Evolutionary conservation across 768 basidiomycete species (phyloP).

Genomic region (Leccinum rimulosum): DNA sequence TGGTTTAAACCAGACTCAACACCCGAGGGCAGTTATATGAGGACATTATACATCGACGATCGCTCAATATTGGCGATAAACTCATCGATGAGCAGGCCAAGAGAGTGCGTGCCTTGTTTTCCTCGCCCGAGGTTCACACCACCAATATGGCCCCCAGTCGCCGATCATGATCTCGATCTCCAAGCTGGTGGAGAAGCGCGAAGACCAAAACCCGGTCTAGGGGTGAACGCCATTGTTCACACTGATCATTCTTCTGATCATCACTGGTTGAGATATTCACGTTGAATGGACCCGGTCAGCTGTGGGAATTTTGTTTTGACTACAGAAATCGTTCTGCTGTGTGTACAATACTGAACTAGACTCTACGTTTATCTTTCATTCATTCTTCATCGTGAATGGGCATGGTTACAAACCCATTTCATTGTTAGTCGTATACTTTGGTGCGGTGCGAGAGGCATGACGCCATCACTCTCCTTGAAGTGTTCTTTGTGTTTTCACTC

Average conservation of each 20-base stretch:
- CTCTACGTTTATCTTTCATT: too few relatives aligned
- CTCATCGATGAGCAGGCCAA: constrained; percentile 5
- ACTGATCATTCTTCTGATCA: background rate
- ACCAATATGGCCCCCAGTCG: constrained; percentile 6
- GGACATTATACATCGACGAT: constrained; percentile 17
- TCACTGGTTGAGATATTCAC: background rate
- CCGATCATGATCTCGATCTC: constrained; percentile 19
- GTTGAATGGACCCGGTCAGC: background rate
- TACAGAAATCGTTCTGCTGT: background rate
- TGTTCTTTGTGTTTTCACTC: background rate
- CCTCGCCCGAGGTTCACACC: background rate
- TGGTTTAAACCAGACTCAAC: constrained; percentile 10
- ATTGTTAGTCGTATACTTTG: background rate
- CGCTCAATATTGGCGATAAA: background rate
- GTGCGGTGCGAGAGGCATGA: background rate
- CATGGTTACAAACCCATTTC: background rate
- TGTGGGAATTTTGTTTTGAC: background rate
- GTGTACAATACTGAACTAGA: background rate
- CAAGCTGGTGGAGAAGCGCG: constrained; percentile 3
- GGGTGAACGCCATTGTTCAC: background rate
- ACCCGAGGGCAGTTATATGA: constrained; percentile 1
- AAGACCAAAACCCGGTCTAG: constrained; percentile 10
- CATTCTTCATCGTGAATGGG: background rate
- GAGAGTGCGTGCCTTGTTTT: constrained; percentile 4
- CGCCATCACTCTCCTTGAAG: background rate